Base-by-base conservation (phyloP, 164 flowering plant genomes). In the Malania oleifera region DNA sequence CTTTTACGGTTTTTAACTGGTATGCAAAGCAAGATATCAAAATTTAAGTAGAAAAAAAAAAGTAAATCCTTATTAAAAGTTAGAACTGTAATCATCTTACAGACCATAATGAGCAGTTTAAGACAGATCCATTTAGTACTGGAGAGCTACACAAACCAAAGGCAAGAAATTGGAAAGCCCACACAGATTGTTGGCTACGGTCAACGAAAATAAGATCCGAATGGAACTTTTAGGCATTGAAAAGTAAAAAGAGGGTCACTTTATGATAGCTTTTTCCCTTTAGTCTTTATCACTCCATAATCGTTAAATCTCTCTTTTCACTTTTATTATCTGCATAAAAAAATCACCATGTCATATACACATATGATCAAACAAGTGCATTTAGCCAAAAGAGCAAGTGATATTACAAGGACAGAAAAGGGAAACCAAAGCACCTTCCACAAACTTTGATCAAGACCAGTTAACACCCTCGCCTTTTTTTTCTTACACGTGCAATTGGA, bases 1-100 rank as follows among this genome's bases (percentile, higher is more conserved):
- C 89, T 85, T 70, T 85, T 77, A 54, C 78, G 83, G 79, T 79
- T 81, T 65, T 77, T 81, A 74, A 86, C 97, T 85, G 97, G 71
- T 78, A 73, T 52, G 75, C 72, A 76, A 72, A 70, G 62, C 79
- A 79, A 69, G 46, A 66, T 57, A 68, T 65, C 59, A 71, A 77
- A 68, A 56, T 60, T 56, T 43, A 72, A 51, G 37, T 52, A 52
- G 59, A 29, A 47, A 64, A 18, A 61, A 48, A 35, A 55, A 54
- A 49, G 53, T 39, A 40, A 71, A 63, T 52, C 20, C 57, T 50
- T 60, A 40, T 54, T 54, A 45, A 27, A 64, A 14, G 10, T 39
- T 10, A 39, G 14, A 17, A 69, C 35, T 63, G 57, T 29, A 69
- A 72, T 70, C 57, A 75, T 73, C 71, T 68, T 54, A 67, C 67